Conservation (phyloP, 176 grass and related monocot species). For the Alopecurus myosuroides region DNA sequence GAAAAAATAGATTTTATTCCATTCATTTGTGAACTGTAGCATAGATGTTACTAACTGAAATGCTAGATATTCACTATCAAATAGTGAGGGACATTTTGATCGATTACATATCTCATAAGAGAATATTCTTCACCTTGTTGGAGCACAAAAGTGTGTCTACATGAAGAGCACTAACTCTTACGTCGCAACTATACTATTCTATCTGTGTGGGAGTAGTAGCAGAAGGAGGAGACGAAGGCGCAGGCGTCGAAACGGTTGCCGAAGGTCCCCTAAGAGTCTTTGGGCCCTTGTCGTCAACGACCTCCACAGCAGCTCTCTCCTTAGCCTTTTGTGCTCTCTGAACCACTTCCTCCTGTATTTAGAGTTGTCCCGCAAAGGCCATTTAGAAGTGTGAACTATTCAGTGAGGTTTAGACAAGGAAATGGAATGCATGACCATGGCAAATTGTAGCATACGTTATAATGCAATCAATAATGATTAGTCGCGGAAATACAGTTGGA, state of each 20-base stretch:
- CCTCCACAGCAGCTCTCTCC: conserved; percentile 75
- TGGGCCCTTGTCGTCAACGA: conserved; percentile 35
- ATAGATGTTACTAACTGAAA: neutral
- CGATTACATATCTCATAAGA: conserved; percentile 22
- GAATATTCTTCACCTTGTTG: neutral
- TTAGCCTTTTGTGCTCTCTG: conserved; percentile 90
- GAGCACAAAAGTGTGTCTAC: conserved; percentile 17
- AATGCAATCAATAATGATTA: neutral
- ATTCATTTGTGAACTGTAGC: neutral
- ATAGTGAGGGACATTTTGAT: neutral
- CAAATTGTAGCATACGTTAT: neutral
- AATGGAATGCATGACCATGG: neutral
- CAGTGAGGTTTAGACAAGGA: neutral
- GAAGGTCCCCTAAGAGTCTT: conserved; percentile 39
- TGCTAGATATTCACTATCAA: neutral
- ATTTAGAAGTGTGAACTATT: neutral
- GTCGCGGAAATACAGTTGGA: neutral
- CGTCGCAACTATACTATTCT: conserved; percentile 36
- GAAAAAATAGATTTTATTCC: neutral
- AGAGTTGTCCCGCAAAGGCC: neutral
- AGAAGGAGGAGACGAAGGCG: neutral
- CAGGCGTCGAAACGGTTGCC: conserved; percentile 10
- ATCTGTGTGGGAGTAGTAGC: conserved; percentile 31
- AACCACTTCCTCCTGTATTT: conserved; percentile 81
- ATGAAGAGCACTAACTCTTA: conserved; percentile 30